phyloP scores from a whole-genome alignment of 495 filamentous ascomycete genomes.

The Aspergillus heteromorphus region DNA sequence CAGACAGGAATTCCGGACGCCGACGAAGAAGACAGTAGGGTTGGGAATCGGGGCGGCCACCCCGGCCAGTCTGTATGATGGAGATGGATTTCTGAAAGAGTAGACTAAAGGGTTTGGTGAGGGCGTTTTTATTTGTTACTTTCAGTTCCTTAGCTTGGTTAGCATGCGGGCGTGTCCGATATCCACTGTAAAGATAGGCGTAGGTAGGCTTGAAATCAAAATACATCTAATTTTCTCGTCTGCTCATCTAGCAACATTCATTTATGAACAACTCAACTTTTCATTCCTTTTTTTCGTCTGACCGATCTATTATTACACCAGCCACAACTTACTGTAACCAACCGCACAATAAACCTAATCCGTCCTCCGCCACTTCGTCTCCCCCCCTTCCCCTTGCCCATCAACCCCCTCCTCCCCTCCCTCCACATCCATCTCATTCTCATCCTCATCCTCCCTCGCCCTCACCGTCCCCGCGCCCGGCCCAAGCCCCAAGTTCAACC shows the following conservation, averaged over 20 bases:
- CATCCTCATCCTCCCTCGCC: constrained; percentile 36
- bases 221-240: neutral
- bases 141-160: neutral
- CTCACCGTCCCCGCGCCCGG: constrained; percentile 55
- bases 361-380: constrained; percentile 59
- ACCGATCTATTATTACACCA: neutral
- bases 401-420: constrained; percentile 28
- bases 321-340: neutral
- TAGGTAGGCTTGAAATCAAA: neutral
- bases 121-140: neutral
- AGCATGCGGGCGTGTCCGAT: constrained; percentile 1
- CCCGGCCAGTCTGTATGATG: constrained; percentile 45
- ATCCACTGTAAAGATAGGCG: constrained; percentile 8
- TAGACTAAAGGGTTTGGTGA: constrained; percentile 11
- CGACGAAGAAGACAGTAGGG: constrained; percentile 28
- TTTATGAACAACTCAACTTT: neutral
- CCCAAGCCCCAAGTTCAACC: constrained; percentile 49
- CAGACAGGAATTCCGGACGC: constrained; percentile 26
- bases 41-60: constrained; percentile 32
- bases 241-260: neutral
- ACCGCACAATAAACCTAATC: constrained; percentile 31
- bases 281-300: neutral
- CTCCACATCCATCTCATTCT: constrained; percentile 24
- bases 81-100: constrained; percentile 45
- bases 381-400: constrained; percentile 35